Percentiles rank a stretch among this genome's conserved stretches.
Conservation (phyloP, 805 yeast species). For the Ogataea polymorpha region DNA sequence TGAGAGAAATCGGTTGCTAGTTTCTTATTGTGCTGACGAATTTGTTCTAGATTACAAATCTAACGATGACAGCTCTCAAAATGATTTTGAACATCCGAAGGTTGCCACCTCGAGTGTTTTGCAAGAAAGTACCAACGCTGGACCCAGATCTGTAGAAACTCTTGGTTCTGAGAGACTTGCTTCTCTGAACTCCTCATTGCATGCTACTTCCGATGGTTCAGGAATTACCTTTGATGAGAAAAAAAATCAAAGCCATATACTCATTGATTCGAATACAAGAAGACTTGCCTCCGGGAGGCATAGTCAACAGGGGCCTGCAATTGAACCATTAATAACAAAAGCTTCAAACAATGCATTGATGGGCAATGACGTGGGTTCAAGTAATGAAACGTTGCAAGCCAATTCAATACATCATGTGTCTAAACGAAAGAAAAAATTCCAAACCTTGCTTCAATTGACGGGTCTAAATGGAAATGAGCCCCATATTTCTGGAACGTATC, state of each 20-base stretch:
- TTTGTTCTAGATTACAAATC: conserved; percentile 57
- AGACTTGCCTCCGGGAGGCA: too few relatives aligned
- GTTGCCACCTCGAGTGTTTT: too few relatives aligned
- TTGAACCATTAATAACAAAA: background rate
- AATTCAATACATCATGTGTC: background rate
- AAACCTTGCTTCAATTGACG: conserved; percentile 4
- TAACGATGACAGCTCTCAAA: too few relatives aligned
- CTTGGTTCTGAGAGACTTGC: conserved; percentile 20
- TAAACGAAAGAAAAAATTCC: conserved; percentile 4
- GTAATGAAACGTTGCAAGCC: background rate
- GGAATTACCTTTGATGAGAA: background rate
- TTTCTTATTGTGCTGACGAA: conserved; percentile 77
- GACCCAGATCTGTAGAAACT: conserved; percentile 53
- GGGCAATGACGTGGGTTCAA: background rate
- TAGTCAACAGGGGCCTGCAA: background rate
- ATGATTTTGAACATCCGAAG: too few relatives aligned
- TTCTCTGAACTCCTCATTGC: too few relatives aligned
- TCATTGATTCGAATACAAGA: too few relatives aligned
- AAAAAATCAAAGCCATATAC: background rate
- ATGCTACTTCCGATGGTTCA: background rate
- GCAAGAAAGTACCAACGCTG: conserved; percentile 12
- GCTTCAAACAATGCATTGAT: too few relatives aligned
- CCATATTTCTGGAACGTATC: background rate
- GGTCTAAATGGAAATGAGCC: background rate
- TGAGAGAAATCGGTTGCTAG: conserved; percentile 61